Base-by-base conservation (phyloP, 1,284 basidiomycete genomes). In the Fistulinella cinereoalba region DNA sequence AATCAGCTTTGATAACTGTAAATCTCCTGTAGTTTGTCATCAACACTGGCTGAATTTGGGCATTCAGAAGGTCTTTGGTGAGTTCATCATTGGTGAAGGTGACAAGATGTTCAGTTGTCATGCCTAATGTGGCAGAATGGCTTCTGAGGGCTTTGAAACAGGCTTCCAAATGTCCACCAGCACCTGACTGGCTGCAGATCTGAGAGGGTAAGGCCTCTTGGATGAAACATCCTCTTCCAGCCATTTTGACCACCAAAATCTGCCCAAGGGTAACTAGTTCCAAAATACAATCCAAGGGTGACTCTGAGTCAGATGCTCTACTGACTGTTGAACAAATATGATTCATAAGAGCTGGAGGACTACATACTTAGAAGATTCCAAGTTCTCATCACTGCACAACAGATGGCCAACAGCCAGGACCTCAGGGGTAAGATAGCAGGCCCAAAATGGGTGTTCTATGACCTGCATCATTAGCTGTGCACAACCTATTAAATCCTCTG, bases 401-500 rank as follows among this genome's bases (percentile, higher is more conserved):
- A 45, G 8, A 21, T 64, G 44, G 15, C 67, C 58, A 56, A 79
- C 67, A 41, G 79, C 84, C 23, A 87, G 63, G 11, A 77, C 77
- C 43, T 73, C 72, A 12, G 84, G 84, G 7, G 79, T 57, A 27
- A 88, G 66, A 56, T 83, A 87, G 41, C 75, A 77, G 13, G 68
- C 66, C 85, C 85, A 88, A 12, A 83, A 57, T 24, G 80, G 81
- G 58, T 88, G 85, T 29, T 74, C 68, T 46, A 71, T 62, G 9
- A 83, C 61, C 52, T 76, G 68, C 23, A 60, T 64, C 31, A 88
- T 76, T 19, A 73, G 62, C 18, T 73, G 57, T 41, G 69, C 60
- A 5, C 77, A 62, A 13, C 68, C 72, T 33, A 69, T 44, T 3
- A 77, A 75, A 55, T 83, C 69, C 31, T 76, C 72, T 8, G 71